Percentiles rank a stretch among this genome's conserved stretches.
phyloP scores from a whole-genome alignment of 345 rosid genomes.

The Brassica juncea region DNA sequence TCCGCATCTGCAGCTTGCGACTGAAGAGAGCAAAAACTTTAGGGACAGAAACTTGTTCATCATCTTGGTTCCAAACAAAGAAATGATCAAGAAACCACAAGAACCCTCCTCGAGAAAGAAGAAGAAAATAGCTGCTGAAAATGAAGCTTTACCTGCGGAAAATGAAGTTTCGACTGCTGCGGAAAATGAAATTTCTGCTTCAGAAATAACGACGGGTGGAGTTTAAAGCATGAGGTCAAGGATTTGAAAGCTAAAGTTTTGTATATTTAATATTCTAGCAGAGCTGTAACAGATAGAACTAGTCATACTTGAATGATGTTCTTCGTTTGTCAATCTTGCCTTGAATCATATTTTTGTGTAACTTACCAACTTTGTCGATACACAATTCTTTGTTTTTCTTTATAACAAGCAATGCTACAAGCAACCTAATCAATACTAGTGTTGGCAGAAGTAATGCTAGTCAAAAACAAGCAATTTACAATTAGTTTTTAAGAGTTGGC shows the following conservation, averaged over 20 bases:
- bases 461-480: constrained; percentile 42
- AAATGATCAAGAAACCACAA: constrained; percentile 61
- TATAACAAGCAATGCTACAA: too few relatives aligned
- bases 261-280: constrained; percentile 30
- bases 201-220: constrained; percentile 14
- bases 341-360: background rate
- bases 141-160: constrained; percentile 49
- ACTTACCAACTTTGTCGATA: constrained; percentile 4
- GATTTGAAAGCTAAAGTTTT: constrained; percentile 33
- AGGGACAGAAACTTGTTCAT: constrained; percentile 74
- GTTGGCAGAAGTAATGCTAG: too few relatives aligned
- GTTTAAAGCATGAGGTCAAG: constrained; percentile 15
- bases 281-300: constrained; percentile 34
- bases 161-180: constrained; percentile 47
- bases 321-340: constrained; percentile 8
- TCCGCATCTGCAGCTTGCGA: constrained; percentile 63
- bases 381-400: background rate
- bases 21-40: constrained; percentile 83
- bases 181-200: background rate
- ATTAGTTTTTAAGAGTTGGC: constrained; percentile 38
- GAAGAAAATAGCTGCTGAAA: constrained; percentile 45
- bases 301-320: constrained; percentile 30
- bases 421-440: too few relatives aligned
- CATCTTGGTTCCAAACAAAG: constrained; percentile 80
- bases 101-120: constrained; percentile 67